Evolutionary conservation across 2,329 filamentous ascomycete genomes (phyloP).

Genomic region (Stemphylium lycopersici): DNA sequence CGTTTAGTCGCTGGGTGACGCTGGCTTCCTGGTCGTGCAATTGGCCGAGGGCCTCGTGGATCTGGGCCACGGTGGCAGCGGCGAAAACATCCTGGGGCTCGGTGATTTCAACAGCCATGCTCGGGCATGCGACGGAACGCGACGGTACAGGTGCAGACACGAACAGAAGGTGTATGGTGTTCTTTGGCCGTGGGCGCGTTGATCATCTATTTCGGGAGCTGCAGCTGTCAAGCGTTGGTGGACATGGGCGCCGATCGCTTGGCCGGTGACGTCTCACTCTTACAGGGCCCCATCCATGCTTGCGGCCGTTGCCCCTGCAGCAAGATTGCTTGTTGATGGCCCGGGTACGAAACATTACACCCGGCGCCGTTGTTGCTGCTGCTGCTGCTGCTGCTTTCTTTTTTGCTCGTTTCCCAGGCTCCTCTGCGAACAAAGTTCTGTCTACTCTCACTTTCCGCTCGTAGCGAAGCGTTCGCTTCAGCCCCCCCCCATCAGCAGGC

Average conservation of each 20-base stretch:
- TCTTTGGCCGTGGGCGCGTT: background rate
- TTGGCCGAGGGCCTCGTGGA: conserved; percentile 75
- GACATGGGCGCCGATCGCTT: conserved; percentile 4
- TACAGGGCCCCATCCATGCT: background rate
- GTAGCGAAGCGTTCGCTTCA: background rate
- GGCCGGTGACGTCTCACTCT: conserved; percentile 11
- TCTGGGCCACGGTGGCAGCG: conserved; percentile 76
- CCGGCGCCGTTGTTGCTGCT: background rate
- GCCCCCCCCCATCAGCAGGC: conserved; percentile 1
- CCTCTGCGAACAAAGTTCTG: background rate
- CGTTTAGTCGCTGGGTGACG: conserved; percentile 76
- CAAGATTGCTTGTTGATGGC: conserved; percentile 13
- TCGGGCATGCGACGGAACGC: conserved; percentile 18
- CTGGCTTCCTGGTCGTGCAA: conserved; percentile 77
- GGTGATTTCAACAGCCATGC: conserved; percentile 25
- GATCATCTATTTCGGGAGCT: conserved; percentile 2
- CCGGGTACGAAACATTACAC: background rate
- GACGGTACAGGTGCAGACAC: too few species aligned
- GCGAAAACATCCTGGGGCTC: conserved; percentile 56
- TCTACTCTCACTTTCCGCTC: background rate
- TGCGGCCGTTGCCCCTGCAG: conserved; percentile 12
- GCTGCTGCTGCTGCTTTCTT: background rate
- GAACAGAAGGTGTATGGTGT: background rate
- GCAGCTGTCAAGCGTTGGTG: conserved; percentile 3
- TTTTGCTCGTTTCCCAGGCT: background rate